phyloP scores from a whole-genome alignment of 2,329 filamentous ascomycete genomes.

The Colletotrichum magnum region DNA sequence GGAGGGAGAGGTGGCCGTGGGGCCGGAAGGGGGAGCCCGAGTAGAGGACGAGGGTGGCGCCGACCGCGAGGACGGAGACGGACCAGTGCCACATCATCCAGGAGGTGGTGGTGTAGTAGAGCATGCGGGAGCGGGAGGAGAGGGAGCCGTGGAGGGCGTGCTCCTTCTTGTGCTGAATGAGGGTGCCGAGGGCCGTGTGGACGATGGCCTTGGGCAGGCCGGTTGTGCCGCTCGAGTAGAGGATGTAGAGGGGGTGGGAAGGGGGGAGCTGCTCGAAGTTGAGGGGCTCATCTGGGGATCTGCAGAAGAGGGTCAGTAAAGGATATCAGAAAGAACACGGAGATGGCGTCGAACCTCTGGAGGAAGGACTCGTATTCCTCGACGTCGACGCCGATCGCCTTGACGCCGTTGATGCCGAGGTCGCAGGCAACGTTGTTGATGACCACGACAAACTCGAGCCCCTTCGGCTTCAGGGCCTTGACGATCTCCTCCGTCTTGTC shows the following conservation, averaged over 20 bases:
- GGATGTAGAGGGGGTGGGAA: constrained; percentile 91
- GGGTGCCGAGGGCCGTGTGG: constrained; percentile 89
- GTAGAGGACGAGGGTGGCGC: constrained; percentile 88
- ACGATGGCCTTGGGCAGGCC: constrained; percentile 92
- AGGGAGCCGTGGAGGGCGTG: constrained; percentile 90
- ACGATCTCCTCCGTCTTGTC: constrained; percentile 86
- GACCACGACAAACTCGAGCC: constrained; percentile 79
- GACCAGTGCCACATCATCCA: constrained; percentile 99
- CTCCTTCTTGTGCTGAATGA: constrained; percentile 98
- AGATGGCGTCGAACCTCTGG: background rate
- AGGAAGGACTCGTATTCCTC: constrained; percentile 63
- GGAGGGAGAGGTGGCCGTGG: constrained; percentile 84
- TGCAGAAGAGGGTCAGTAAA: constrained; percentile 14
- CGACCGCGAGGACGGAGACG: constrained; percentile 85
- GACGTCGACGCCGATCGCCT: constrained; percentile 55
- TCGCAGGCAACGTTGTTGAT: constrained; percentile 74
- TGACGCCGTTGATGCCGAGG: constrained; percentile 59
- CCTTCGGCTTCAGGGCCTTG: constrained; percentile 69
- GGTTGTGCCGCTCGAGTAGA: constrained; percentile 95
- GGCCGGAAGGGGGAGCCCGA: constrained; percentile 92
- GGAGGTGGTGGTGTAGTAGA: constrained; percentile 95
- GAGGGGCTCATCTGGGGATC: constrained; percentile 61
- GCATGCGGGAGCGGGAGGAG: constrained; percentile 77
- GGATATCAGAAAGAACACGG: background rate
- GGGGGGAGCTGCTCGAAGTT: constrained; percentile 84